A percentile compares a stretch with the other conserved stretches of the same genome.
Evolutionary conservation across 257 asterid species (phyloP).

Genomic region (Solanum etuberosum): DNA sequence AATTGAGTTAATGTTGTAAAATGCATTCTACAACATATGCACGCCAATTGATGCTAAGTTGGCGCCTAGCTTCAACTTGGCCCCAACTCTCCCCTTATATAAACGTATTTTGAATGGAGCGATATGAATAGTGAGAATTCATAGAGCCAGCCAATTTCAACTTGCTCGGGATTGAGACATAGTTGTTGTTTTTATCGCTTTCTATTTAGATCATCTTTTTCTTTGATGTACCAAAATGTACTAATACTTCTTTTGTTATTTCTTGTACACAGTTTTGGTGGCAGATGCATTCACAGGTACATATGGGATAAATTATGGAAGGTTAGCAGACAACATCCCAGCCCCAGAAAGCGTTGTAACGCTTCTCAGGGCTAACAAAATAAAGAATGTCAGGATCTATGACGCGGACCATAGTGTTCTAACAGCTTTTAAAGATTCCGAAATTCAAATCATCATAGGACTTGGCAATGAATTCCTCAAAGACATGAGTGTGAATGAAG

Average conservation of each 20-base stretch:
- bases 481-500: slow-evolving; percentile 41
- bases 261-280: slow-evolving; percentile 12
- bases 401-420: slow-evolving; percentile 49
- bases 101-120: background rate
- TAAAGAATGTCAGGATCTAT: slow-evolving; percentile 60
- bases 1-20: background rate
- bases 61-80: background rate
- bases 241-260: background rate
- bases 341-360: slow-evolving; percentile 68
- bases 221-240: background rate
- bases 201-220: background rate
- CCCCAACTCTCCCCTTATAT: background rate
- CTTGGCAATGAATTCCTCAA: slow-evolving; percentile 39
- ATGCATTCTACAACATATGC: background rate
- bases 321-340: slow-evolving; percentile 64
- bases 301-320: slow-evolving; percentile 72
- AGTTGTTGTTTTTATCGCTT: background rate
- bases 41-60: background rate
- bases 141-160: background rate
- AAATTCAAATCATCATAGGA: slow-evolving; percentile 56
- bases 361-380: slow-evolving; percentile 54
- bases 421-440: slow-evolving; percentile 42
- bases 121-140: background rate
- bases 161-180: background rate
- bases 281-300: slow-evolving; percentile 63